Evolutionary conservation across 441 rosid species (phyloP).

Genomic region (Bocquillonia castaneifolia): DNA sequence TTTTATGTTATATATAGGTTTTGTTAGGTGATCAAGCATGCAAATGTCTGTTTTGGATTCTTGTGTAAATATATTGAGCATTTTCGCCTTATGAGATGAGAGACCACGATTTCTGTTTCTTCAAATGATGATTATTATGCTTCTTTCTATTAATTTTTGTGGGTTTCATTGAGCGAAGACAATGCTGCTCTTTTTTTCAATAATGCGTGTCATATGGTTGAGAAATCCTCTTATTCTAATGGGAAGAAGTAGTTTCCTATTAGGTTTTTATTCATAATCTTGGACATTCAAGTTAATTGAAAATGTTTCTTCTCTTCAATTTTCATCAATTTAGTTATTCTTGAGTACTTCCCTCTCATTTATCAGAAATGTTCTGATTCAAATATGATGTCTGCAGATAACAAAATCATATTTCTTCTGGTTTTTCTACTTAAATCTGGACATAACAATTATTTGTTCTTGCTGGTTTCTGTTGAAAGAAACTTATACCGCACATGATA

Average conservation of each 20-base stretch:
- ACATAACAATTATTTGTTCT: not conserved
- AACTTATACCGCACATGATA: not conserved
- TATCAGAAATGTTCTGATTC: not conserved
- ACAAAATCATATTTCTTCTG: not conserved
- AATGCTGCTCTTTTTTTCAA: not conserved
- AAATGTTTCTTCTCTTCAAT: not conserved
- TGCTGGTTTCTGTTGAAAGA: conserved; percentile 7
- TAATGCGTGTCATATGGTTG: not conserved
- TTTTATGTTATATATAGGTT: conserved; percentile 6
- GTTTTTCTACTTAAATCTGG: not conserved
- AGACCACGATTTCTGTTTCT: conserved; percentile 8
- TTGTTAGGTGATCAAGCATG: conserved; percentile 22
- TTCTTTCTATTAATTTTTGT: conserved; percentile 16
- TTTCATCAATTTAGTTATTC: not conserved
- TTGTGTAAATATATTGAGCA: conserved; percentile 9
- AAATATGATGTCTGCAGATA: not conserved
- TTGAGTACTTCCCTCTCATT: not conserved
- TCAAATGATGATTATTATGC: not conserved
- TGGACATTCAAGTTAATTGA: not conserved
- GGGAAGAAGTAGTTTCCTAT: conserved; percentile 1
- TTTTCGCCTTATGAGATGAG: not conserved
- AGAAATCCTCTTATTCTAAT: conserved; percentile 5
- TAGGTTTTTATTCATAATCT: conserved; percentile 15
- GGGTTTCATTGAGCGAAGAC: conserved; percentile 9
- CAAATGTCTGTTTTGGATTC: not conserved